Percentiles rank a stretch among this genome's conserved stretches.
These are phyloP conservation scores for Alternaria burnsii DNA, from an alignment of 2,329 filamentous ascomycete species.

Conservation along the genomic window DNA sequence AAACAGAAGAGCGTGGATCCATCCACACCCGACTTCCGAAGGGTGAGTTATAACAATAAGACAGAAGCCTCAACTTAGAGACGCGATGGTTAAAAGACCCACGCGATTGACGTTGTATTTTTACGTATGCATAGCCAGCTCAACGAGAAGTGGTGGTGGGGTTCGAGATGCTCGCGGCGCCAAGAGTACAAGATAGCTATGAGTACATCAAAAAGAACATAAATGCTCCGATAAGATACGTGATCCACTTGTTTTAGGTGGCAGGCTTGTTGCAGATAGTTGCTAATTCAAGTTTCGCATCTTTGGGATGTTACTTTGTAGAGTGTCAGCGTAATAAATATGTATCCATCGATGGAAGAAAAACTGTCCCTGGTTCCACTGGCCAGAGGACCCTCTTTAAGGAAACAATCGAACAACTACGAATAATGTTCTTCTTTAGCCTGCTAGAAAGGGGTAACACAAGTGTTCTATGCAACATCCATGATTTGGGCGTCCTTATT, in stretches of 20 bases:
- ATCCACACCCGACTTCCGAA: neutral
- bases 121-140: neutral
- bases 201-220: neutral
- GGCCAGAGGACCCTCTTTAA: neutral
- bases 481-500: neutral
- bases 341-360: neutral
- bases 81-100: neutral
- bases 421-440: neutral
- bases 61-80: neutral
- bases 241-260: neutral
- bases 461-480: neutral
- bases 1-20: neutral
- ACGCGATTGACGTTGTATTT: neutral
- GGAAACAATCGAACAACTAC: neutral
- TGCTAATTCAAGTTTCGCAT: neutral
- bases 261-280: neutral
- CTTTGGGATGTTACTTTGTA: neutral
- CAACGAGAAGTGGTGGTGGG: neutral
- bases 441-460: neutral
- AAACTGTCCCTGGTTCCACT: neutral
- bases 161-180: neutral
- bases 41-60: neutral
- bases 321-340: neutral
- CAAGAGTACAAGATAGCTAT: neutral
- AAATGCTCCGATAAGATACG: neutral